These are phyloP conservation scores for Starmerella riodocensis DNA, from an alignment of 805 yeast species.

Conservation along the genomic window DNA sequence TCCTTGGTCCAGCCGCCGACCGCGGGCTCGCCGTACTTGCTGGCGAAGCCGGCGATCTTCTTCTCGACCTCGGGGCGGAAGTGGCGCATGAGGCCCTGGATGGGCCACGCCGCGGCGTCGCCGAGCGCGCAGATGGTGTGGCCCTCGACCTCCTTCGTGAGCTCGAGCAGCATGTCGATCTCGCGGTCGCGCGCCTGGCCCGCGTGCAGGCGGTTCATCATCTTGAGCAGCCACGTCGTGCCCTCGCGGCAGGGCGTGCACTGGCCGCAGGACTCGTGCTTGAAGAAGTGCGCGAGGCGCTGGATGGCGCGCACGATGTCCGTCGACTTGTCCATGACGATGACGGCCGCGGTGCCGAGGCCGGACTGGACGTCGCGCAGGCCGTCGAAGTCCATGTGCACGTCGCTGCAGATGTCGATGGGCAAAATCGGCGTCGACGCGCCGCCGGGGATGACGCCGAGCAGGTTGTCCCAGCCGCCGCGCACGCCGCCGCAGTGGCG, in stretches of 20 bases:
- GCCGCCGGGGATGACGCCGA: slow-evolving; percentile 84
- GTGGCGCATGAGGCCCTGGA: slow-evolving; percentile 74
- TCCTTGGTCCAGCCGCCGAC: slow-evolving; percentile 70
- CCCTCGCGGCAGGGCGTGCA: slow-evolving; percentile 95
- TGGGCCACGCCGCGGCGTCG: slow-evolving; percentile 90
- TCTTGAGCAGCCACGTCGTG: slow-evolving; percentile 68
- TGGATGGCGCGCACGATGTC: slow-evolving; percentile 78
- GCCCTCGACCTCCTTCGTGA: slow-evolving; percentile 78
- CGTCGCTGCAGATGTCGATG: slow-evolving; percentile 49
- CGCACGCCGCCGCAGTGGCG: slow-evolving; percentile 82
- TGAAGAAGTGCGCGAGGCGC: slow-evolving; percentile 69
- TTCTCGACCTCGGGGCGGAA: slow-evolving; percentile 74
- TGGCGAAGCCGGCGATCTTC: slow-evolving; percentile 52
- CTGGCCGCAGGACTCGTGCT: slow-evolving; percentile 89
- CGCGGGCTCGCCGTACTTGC: slow-evolving; percentile 36
- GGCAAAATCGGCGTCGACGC: slow-evolving; percentile 76
- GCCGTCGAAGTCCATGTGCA: slow-evolving; percentile 79
- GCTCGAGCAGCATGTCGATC: slow-evolving; percentile 72
- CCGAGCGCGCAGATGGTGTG: slow-evolving; percentile 88
- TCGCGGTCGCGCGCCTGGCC: slow-evolving; percentile 75
- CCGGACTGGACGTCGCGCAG: slow-evolving; percentile 76
- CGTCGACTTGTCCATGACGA: slow-evolving; percentile 77
- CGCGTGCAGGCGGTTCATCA: slow-evolving; percentile 67
- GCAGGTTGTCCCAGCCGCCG: slow-evolving; percentile 87
- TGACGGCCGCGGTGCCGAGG: slow-evolving; percentile 85